Base-by-base conservation (phyloP, 2,329 filamentous ascomycete genomes). In the Sporothrix humicola region DNA sequence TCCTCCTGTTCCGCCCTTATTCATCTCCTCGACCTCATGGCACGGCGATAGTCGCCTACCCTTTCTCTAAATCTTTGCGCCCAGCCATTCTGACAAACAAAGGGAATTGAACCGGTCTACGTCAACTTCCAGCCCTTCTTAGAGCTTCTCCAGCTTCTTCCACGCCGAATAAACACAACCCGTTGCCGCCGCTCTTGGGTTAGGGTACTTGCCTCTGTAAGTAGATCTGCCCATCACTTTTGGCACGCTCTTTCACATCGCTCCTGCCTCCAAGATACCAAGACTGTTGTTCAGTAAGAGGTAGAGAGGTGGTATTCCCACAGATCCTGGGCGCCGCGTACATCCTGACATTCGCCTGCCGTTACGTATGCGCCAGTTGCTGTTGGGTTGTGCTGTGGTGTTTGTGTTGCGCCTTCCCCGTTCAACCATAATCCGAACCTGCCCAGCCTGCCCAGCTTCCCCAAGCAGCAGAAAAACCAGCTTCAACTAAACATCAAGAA, bases 31-130 rank as follows among this genome's bases (percentile, higher is more conserved):
- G 31, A 23, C 26, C 17, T 69, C 23, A 17, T 70, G 68, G 17
- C 50, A 13, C 9, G 6, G 7, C 23, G 63, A 68, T 63, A 68
- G 44, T 8, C 31, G 31, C 44, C 31, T 20, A 31, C 31, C 31
- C 7, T 17, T 26, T 66, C 2, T 17, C 26, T 7, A 10, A 1
- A 7, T 46, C 10, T 58, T 54, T 56, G 63, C 63, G 44, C 66
- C 50, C 46, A 52, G 65, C 65, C n/a, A 12, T 46, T 46, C 37
- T 46, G 59, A 65, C 59, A 63, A 63, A 63, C 59, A 65, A 65
- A 65, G 37, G 37, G 23, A 65, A 42, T 13, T 26, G 26, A 63
- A 31, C 26, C 31, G 31, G 31, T 37, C 31, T 7, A 37, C 31
- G 31, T 5, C 9, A 23, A 26, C 54, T 12, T 26, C 7, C 9